phyloP scores from a whole-genome alignment of 139 green algal genomes.

The Chlamydomonas applanata region DNA sequence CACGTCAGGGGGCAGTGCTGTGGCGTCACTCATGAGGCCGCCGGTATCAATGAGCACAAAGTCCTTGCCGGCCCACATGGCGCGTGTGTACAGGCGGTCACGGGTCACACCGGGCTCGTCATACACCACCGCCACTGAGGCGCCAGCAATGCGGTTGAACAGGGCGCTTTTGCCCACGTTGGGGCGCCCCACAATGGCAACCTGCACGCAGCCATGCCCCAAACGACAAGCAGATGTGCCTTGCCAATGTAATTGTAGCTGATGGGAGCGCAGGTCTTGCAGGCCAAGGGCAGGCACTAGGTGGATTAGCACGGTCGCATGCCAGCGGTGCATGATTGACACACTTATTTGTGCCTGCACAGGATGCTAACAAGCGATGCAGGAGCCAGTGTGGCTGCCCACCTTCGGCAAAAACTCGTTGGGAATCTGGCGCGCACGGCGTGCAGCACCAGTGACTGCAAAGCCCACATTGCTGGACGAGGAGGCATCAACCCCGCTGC shows the following conservation, averaged over 20 bases:
- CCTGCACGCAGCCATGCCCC: slow-evolving; percentile 19
- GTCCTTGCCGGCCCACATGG: slow-evolving; percentile 83
- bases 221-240: no score
- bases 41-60: slow-evolving; percentile 97
- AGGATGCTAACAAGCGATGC: no score
- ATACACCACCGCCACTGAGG: slow-evolving; percentile 87
- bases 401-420: no score
- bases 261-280: background rate
- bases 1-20: slow-evolving; percentile 59
- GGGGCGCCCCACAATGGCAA: slow-evolving; percentile 88
- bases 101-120: slow-evolving; percentile 93
- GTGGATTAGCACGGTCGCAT: no score
- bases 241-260: no score
- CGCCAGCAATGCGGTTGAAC: slow-evolving; percentile 92
- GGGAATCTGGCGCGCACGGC: no score
- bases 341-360: no score
- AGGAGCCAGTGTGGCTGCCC: no score
- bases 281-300: background rate
- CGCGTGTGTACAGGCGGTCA: slow-evolving; percentile 89
- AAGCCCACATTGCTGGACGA: background rate
- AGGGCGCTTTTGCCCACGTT: slow-evolving; percentile 97
- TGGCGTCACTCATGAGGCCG: slow-evolving; percentile 79
- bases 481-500: background rate
- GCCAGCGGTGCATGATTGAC: no score
- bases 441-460: no score